These are phyloP conservation scores for Lentinula aciculospora DNA, from an alignment of 768 basidiomycete species.

Conservation along the genomic window DNA sequence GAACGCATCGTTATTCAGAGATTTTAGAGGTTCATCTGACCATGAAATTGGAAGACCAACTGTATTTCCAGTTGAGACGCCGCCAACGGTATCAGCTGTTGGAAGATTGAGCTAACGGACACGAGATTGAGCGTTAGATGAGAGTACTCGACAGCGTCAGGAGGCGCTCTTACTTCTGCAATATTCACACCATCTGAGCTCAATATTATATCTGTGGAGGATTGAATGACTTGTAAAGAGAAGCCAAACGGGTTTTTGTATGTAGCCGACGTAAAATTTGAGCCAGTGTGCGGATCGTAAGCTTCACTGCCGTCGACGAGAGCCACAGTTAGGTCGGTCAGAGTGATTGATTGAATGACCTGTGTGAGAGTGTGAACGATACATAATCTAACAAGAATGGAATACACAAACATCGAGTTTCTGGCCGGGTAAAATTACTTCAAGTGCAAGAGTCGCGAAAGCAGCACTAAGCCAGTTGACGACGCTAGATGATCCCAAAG, in stretches of 20 bases:
- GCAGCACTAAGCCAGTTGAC: slow-evolving; percentile 67
- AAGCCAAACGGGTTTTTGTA: slow-evolving; percentile 79
- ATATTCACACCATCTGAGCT: slow-evolving; percentile 40
- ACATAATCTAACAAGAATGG: background rate
- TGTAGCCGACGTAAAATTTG: slow-evolving; percentile 45
- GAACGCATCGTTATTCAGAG: slow-evolving; percentile 52
- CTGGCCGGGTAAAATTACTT: slow-evolving; percentile 59
- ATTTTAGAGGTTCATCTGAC: slow-evolving; percentile 46
- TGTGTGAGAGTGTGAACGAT: slow-evolving; percentile 15
- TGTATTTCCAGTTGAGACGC: slow-evolving; percentile 66
- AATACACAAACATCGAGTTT: slow-evolving; percentile 36
- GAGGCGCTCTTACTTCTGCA: slow-evolving; percentile 47
- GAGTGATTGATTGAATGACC: slow-evolving; percentile 59
- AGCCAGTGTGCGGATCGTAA: slow-evolving; percentile 57
- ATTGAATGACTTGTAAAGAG: slow-evolving; percentile 56
- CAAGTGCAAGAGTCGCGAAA: slow-evolving; percentile 58
- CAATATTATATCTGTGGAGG: slow-evolving; percentile 50
- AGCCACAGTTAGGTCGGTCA: slow-evolving; percentile 51
- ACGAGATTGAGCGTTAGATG: background rate
- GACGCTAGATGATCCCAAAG: slow-evolving; percentile 41
- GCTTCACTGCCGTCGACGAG: slow-evolving; percentile 47
- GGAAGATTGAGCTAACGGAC: slow-evolving; percentile 44
- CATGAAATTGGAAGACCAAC: slow-evolving; percentile 56
- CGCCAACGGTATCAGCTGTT: slow-evolving; percentile 40
- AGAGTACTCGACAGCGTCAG: too few species aligned